These are phyloP conservation scores for Backusella westeae DNA, from an alignment of 192 early-diverging fungal genomes.

Conservation along the genomic window DNA sequence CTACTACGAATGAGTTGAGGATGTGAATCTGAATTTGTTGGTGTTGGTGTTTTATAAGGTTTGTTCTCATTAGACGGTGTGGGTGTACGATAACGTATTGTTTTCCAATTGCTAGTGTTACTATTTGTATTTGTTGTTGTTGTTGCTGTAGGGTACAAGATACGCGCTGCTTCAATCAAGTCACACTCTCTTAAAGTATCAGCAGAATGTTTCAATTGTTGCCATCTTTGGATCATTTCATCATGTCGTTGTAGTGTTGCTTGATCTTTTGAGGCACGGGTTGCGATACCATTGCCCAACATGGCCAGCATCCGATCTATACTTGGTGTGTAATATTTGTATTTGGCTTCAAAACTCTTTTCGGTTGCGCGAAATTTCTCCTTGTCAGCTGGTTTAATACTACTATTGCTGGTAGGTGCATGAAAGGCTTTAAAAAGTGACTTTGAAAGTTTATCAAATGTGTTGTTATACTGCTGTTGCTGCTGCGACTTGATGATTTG, in stretches of 20 bases:
- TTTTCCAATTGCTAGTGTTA: conserved; percentile 12
- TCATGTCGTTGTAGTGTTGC: conserved; percentile 42
- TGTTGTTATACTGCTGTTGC: background rate
- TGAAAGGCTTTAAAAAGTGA: conserved; percentile 11
- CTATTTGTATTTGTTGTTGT: background rate
- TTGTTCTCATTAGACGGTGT: conserved; percentile 5
- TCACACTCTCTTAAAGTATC: conserved; percentile 28
- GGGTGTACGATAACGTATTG: conserved; percentile 17
- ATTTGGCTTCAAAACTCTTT: conserved; percentile 54
- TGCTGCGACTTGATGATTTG: conserved; percentile 25
- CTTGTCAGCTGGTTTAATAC: conserved; percentile 27
- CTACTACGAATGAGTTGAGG: conserved; percentile 8
- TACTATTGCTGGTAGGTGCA: background rate
- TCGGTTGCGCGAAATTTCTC: conserved; percentile 49
- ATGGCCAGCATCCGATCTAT: conserved; percentile 58
- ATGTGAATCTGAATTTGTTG: background rate
- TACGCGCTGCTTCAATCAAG: conserved; percentile 25
- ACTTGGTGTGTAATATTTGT: conserved; percentile 57
- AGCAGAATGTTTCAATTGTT: conserved; percentile 37
- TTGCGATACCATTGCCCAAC: conserved; percentile 53
- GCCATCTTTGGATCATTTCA: conserved; percentile 51
- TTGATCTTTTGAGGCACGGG: conserved; percentile 38
- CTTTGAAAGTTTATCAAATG: conserved; percentile 30
- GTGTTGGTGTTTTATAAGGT: background rate
- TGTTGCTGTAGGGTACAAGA: background rate